Evolutionary conservation across 257 asterid species (phyloP).

Genomic region (Solanum megistacrolobum): DNA sequence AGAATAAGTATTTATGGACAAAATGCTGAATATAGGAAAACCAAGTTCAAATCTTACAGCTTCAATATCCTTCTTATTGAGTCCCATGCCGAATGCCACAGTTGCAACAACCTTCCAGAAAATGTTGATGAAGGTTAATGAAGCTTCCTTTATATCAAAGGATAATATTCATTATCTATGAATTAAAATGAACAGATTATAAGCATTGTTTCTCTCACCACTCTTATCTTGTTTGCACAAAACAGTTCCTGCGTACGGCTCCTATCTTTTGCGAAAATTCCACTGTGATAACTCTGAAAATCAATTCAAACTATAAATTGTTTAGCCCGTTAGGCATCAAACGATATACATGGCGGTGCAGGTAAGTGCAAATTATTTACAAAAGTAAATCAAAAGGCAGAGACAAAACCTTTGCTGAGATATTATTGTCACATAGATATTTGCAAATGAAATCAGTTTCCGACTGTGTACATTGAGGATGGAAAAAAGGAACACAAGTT

Average conservation of each 20-base stretch:
- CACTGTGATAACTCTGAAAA: constrained; percentile 90
- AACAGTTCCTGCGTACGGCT: constrained; percentile 62
- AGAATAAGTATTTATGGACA: not conserved
- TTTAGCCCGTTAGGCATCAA: not conserved
- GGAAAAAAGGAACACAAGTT: not conserved
- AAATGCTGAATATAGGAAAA: not conserved
- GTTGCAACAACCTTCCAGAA: constrained; percentile 90
- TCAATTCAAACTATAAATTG: not conserved
- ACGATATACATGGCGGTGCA: constrained; percentile 8
- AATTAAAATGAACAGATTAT: not conserved
- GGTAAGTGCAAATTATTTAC: constrained; percentile 4
- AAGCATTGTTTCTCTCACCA: constrained; percentile 42
- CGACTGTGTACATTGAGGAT: constrained; percentile 33
- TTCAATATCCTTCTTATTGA: constrained; percentile 89
- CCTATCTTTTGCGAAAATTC: constrained; percentile 78
- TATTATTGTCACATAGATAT: constrained; percentile 61
- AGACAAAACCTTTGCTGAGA: constrained; percentile 70
- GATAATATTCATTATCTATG: not conserved
- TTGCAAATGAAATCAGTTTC: constrained; percentile 94
- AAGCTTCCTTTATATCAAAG: not conserved
- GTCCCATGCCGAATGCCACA: constrained; percentile 99
- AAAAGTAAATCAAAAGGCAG: constrained; percentile 18
- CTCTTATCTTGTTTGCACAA: constrained; percentile 84
- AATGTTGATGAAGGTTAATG: constrained; percentile 9
- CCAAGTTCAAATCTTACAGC: constrained; percentile 55